Base-by-base conservation (phyloP, 768 basidiomycete genomes). In the Dioszegia hungarica region DNA sequence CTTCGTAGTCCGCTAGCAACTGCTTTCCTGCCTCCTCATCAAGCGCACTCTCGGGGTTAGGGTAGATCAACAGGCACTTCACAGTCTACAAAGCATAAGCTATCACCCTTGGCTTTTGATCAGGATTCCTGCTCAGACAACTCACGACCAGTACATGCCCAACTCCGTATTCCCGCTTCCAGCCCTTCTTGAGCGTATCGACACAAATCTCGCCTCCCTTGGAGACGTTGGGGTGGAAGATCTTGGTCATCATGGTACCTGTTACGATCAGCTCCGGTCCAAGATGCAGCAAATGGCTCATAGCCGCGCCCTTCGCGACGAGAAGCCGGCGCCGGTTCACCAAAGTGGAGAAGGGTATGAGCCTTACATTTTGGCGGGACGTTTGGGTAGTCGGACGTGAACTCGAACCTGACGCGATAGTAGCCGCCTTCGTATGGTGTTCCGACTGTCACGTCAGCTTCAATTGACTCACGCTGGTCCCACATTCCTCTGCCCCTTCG, bases 161-260 rank as follows among this genome's bases (percentile, higher is more conserved):
- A 28, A 98, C 90, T 46, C 93, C 93, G 67, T 90, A 93, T 12
- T 85, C 83, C 22, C 88, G 82, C 74, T 91, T 88, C 93, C 93
- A 97, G 68, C 94, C 91, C 76, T 95, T 94, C 82, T 95, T 97
- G 24, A 97, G 79, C 6, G 92, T 97, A 78, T 93, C 94, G 14
- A 97, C 92, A 74, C 92, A 97, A 64, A 97, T 97, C 77, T 95
- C 92, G 15, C 92, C 92, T 0, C 83, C 76, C 31, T 82, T 81
- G 0, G 91, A 93, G 37, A 98, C 90, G 67, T 98, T 98, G 0
- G 94, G 93, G 68, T 97, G 93, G 77, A 97, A 97, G 55, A 98
- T 93, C 79, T 94, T 95, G 47, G 93, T 95, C n/a, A 75, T 56
- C 14, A 95, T 88, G 80, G 89, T 86, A 70, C 93, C 92, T 94